These are phyloP conservation scores for Talaromyces nanjingensis DNA, from an alignment of 495 filamentous ascomycete genomes.

Conservation along the genomic window DNA sequence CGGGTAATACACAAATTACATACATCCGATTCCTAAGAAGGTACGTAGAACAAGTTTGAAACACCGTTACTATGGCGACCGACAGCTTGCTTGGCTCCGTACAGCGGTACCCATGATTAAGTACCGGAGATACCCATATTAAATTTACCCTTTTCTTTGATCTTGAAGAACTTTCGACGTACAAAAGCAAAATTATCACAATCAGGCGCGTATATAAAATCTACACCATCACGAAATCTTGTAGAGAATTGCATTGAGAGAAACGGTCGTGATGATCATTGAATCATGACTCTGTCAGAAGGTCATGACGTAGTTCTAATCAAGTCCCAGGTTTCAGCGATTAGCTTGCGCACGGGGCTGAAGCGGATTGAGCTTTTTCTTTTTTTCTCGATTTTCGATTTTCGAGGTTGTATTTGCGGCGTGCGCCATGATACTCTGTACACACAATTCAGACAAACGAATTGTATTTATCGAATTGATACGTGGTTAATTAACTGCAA, in stretches of 20 bases:
- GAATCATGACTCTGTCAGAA: not conserved
- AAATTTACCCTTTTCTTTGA: not conserved
- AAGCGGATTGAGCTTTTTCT: not conserved
- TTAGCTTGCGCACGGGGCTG: not conserved
- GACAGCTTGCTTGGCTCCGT: not conserved
- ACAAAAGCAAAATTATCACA: too few species aligned
- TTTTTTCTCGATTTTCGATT: not conserved
- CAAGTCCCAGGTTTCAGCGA: not conserved
- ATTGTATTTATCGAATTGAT: too few species aligned
- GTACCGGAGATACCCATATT: too few species aligned
- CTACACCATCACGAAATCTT: too few species aligned
- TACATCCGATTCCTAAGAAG: not conserved
- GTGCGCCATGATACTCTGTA: too few species aligned
- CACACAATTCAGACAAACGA: too few species aligned
- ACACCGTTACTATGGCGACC: conserved; percentile 5
- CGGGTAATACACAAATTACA: not conserved
- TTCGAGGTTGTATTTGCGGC: not conserved
- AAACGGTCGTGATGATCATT: not conserved
- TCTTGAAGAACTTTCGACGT: not conserved
- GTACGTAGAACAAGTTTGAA: not conserved
- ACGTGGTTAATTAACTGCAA: not conserved
- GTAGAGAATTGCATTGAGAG: too few species aligned
- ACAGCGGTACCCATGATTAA: not conserved
- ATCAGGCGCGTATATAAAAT: too few species aligned
- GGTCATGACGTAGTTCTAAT: not conserved